These are phyloP conservation scores for Solanum habrochaites DNA, from an alignment of 257 asterid genomes.

Conservation along the genomic window DNA sequence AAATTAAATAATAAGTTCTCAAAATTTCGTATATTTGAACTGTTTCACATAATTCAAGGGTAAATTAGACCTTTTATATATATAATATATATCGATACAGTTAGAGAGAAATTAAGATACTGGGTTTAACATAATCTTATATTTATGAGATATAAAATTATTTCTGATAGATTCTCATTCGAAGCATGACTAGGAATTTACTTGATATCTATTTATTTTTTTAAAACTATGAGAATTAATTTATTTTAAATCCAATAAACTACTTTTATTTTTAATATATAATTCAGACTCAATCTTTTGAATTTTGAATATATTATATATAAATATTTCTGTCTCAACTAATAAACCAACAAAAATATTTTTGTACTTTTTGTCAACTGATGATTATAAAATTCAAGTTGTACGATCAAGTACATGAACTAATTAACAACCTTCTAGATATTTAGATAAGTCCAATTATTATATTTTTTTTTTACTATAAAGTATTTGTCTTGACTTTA, in stretches of 20 bases:
- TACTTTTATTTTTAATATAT: background rate
- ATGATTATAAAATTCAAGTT: background rate
- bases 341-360: background rate
- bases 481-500: background rate
- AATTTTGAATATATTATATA: background rate
- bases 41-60: background rate
- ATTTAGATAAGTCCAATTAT: background rate
- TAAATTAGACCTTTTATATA: background rate
- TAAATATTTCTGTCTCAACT: background rate
- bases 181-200: background rate
- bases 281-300: background rate
- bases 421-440: background rate
- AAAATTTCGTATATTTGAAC: background rate
- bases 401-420: background rate
- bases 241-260: too few relatives aligned
- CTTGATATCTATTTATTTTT: background rate
- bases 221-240: background rate
- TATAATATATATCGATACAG: background rate
- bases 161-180: background rate
- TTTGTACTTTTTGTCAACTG: background rate
- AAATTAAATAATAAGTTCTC: background rate
- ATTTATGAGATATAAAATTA: background rate
- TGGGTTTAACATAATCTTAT: background rate
- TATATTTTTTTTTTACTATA: background rate
- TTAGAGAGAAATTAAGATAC: background rate